These are phyloP conservation scores for Fusarium mangiferae DNA, from an alignment of 2,329 filamentous ascomycete species.

Conservation along the genomic window DNA sequence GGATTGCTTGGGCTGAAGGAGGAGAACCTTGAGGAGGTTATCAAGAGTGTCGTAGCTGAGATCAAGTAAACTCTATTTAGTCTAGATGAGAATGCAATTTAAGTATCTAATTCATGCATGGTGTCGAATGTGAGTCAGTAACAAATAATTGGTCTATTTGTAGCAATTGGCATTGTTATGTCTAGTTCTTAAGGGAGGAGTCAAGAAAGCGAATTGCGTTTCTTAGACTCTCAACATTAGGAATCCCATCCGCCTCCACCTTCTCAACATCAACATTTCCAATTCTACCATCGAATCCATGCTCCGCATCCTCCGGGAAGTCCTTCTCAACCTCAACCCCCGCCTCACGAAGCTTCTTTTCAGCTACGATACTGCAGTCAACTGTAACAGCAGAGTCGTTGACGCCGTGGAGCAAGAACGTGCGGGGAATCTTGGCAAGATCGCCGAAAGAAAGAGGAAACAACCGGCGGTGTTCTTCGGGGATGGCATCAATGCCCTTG, in stretches of 20 bases:
- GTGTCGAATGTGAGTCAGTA: accelerated
- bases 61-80: background rate
- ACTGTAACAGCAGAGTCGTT: slow-evolving; percentile 39
- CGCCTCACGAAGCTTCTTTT: slow-evolving; percentile 21
- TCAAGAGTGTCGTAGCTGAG: background rate
- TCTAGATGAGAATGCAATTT: background rate
- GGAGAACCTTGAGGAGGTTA: background rate
- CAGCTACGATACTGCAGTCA: slow-evolving; percentile 27
- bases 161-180: background rate
- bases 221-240: slow-evolving; percentile 15
- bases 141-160: background rate
- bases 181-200: background rate
- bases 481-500: slow-evolving; percentile 17
- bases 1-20: background rate
- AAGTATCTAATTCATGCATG: accelerated
- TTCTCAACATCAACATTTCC: slow-evolving; percentile 33
- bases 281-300: slow-evolving; percentile 29
- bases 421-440: slow-evolving; percentile 19
- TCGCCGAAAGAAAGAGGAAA: slow-evolving; percentile 33
- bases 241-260: background rate
- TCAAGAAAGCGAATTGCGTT: slow-evolving; percentile 30
- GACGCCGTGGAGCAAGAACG: slow-evolving; percentile 29
- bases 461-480: slow-evolving; percentile 11
- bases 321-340: slow-evolving; percentile 20
- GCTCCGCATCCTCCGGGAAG: slow-evolving; percentile 35